These are phyloP conservation scores for Trypanosoma boissoni DNA, from an alignment of 208 protist genomes.

Conservation along the genomic window DNA sequence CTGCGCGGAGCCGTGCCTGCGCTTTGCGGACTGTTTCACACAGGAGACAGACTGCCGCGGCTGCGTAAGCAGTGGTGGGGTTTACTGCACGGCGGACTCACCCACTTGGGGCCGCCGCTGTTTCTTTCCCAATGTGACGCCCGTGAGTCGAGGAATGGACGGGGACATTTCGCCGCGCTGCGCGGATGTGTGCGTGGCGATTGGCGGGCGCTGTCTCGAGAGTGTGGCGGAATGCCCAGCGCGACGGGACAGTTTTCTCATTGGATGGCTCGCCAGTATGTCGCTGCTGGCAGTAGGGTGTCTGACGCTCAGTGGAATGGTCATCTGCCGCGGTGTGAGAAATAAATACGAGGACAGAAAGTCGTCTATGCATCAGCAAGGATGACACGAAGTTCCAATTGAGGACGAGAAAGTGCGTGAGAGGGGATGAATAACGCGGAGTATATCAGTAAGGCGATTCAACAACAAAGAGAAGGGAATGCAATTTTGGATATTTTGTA, in stretches of 20 bases:
- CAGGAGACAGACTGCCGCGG: constrained; percentile 30
- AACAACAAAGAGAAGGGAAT: too few relatives aligned
- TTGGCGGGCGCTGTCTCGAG: constrained; percentile 14
- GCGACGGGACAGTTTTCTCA: constrained; percentile 8
- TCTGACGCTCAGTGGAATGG: constrained; percentile 4
- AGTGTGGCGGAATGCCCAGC: constrained; percentile 12
- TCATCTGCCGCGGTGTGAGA: background rate
- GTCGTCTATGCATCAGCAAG: too few relatives aligned
- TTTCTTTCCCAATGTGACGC: constrained; percentile 24
- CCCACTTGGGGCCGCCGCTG: constrained; percentile 21
- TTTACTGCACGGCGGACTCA: constrained; percentile 28
- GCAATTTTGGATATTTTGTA: too few relatives aligned
- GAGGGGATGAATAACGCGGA: too few relatives aligned
- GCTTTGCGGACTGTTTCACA: constrained; percentile 43
- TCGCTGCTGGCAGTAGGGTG: constrained; percentile 5
- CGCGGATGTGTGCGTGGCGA: background rate
- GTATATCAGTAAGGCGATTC: too few relatives aligned
- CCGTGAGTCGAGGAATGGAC: background rate
- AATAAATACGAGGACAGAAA: too few relatives aligned
- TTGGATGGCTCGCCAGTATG: constrained; percentile 14
- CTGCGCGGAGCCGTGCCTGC: constrained; percentile 33
- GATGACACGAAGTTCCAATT: too few relatives aligned
- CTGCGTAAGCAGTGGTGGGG: constrained; percentile 40
- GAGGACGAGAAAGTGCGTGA: too few relatives aligned
- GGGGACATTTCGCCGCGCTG: background rate